These are phyloP conservation scores for Amaranthus tricolor DNA, from an alignment of 179 eudicot genomes.

Conservation along the genomic window DNA sequence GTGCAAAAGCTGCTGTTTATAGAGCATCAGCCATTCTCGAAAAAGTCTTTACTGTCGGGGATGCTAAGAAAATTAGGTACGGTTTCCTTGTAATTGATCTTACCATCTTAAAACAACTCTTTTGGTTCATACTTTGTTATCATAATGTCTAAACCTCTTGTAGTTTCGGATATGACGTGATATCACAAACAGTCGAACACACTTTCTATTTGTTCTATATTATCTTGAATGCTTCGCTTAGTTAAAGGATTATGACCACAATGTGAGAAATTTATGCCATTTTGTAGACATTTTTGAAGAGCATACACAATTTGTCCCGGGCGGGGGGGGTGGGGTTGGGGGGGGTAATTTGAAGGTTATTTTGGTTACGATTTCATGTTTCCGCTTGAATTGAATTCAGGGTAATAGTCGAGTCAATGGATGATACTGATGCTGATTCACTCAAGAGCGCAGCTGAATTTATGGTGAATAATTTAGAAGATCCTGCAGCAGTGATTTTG, in stretches of 20 bases:
- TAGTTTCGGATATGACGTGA: too few relatives aligned
- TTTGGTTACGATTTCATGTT: background rate
- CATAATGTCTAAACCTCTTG: too few relatives aligned
- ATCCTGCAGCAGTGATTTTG: conserved; percentile 84
- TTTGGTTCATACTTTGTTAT: background rate
- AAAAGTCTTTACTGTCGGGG: conserved; percentile 59
- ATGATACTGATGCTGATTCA: conserved; percentile 81
- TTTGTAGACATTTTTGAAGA: too few relatives aligned
- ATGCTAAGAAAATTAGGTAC: conserved; percentile 56
- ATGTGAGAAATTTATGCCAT: too few relatives aligned
- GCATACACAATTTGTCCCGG: too few relatives aligned
- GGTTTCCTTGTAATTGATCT: background rate
- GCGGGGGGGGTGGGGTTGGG: too few relatives aligned
- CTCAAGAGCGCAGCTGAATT: conserved; percentile 89
- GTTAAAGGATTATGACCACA: too few relatives aligned
- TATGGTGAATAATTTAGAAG: conserved; percentile 52
- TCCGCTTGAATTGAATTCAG: conserved; percentile 27
- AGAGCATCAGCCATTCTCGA: conserved; percentile 62
- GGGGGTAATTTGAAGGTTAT: background rate
- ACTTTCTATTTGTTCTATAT: too few relatives aligned
- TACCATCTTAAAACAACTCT: background rate
- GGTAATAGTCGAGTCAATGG: conserved; percentile 86
- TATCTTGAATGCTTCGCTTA: too few relatives aligned
- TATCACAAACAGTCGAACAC: too few relatives aligned
- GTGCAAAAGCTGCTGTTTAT: conserved; percentile 76